phyloP scores from a whole-genome alignment of 495 filamentous ascomycete species.

The Penicillium tannophilum region DNA sequence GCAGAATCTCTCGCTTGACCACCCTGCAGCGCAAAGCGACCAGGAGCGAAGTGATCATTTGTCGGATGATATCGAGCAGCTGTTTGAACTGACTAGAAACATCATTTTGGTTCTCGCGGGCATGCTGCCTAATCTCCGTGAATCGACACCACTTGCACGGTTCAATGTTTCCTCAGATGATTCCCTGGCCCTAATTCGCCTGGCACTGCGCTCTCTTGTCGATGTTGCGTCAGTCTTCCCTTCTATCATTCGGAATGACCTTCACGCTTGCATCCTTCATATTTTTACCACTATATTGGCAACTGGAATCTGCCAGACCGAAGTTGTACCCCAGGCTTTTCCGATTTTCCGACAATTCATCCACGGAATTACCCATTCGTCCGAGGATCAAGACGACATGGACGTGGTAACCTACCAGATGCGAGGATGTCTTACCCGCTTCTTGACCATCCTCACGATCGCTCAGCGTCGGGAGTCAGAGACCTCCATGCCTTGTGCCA shows the following conservation, averaged over 20 bases:
- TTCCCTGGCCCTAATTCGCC: conserved; percentile 74
- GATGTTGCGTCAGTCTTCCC: conserved; percentile 95
- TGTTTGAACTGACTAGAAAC: conserved; percentile 94
- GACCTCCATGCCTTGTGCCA: conserved; percentile 82
- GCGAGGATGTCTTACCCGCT: conserved; percentile 75
- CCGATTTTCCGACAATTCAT: conserved; percentile 93
- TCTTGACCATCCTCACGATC: conserved; percentile 76
- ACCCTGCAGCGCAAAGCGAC: conserved; percentile 81
- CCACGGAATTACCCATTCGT: conserved; percentile 61
- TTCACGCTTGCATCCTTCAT: conserved; percentile 95
- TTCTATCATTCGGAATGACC: conserved; percentile 90
- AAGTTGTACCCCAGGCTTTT: conserved; percentile 86
- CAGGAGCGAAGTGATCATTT: conserved; percentile 70
- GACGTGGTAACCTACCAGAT: conserved; percentile 52
- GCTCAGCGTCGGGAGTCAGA: conserved; percentile 83
- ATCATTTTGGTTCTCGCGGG: conserved; percentile 91
- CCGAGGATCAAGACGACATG: conserved; percentile 35
- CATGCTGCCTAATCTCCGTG: conserved; percentile 82
- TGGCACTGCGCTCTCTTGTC: conserved; percentile 82
- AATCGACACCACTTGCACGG: conserved; percentile 69
- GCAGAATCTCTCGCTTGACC: conserved; percentile 81
- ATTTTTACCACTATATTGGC: conserved; percentile 93
- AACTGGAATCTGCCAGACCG: conserved; percentile 80
- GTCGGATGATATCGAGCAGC: conserved; percentile 95
- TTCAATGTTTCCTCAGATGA: conserved; percentile 68